Base-by-base conservation (phyloP, 2,329 filamentous ascomycete genomes). In the Pleomassaria siparia region DNA sequence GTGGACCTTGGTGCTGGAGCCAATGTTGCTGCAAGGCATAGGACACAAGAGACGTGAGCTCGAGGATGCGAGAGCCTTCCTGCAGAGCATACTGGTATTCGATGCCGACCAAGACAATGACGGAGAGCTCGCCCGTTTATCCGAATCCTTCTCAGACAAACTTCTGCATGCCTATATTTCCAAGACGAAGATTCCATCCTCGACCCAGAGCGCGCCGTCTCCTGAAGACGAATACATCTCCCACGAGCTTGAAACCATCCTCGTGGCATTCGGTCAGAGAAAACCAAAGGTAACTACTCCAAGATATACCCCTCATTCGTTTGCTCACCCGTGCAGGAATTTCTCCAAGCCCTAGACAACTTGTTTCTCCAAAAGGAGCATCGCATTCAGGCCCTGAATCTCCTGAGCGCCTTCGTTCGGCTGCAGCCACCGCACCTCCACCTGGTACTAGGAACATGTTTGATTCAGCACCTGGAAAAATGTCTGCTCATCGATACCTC, bases 371-470 rank as follows among this genome's bases (percentile, higher is more conserved):
- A 83, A 52, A 83, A 78, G 52, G 77, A 82, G 16, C 80, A 83
- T 50, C 83, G 89, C 16, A 78, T 84, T 45, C 80, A 82, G 50
- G 79, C 83, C 8, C 70, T 91, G 24, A 80, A 80, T 15, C 77
- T 94, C 10, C 74, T 94, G 13, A 85, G 83, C 62, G 82, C 86
- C 36, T 91, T 90, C 55, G 80, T 94, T 29, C 82, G 86, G 53
- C 81, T 83, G 49, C 86, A 90, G 55, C 87, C 88, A n/a, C 88
- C 89, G 4, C 89, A 91, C 70, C 76, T 94, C 1, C 83, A 94
- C 62, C 78, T 85, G 33, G 81, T 91, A 28, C 72, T 88, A 4
- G 80, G 90, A 55, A 91, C 88, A 1, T 80, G 84, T 0, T 74
- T 94, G 1, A 86, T 94, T 55, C 79, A 81, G 48, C 83, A 87